phyloP scores from a whole-genome alignment of 352 stramenopile genomes.

The Globisporangium middletonii region DNA sequence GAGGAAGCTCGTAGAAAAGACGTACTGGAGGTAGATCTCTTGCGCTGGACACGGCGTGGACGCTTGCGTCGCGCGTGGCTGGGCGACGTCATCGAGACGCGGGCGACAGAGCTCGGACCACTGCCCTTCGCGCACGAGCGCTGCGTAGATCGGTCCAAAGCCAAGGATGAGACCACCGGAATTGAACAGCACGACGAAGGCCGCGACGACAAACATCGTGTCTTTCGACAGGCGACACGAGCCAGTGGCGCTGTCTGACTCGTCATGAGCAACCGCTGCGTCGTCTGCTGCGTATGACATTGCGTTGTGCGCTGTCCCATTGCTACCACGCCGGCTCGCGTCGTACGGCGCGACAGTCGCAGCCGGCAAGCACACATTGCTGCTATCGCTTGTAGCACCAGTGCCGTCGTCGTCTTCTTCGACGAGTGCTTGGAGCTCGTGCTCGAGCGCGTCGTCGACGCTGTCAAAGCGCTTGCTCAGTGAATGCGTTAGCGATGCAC shows the following conservation, averaged over 20 bases:
- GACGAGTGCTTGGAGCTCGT: background rate
- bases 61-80: background rate
- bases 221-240: slow-evolving; percentile 45
- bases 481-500: no score
- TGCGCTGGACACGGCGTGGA: slow-evolving; percentile 42
- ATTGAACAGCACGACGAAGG: slow-evolving; percentile 48
- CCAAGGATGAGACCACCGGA: slow-evolving; percentile 72
- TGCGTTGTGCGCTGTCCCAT: no score
- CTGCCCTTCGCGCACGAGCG: slow-evolving; percentile 53
- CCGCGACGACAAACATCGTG: slow-evolving; percentile 52
- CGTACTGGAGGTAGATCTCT: slow-evolving; percentile 68
- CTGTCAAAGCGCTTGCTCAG: no score
- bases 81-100: background rate
- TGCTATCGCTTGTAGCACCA: background rate
- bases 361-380: background rate
- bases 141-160: slow-evolving; percentile 74
- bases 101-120: slow-evolving; percentile 55
- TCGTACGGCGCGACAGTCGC: no score
- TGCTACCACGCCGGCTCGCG: no score
- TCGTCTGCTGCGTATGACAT: background rate
- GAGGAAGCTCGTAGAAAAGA: slow-evolving; percentile 75
- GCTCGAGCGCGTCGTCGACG: no score
- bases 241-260: background rate
- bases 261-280: background rate
- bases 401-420: background rate